These are phyloP conservation scores for Auricularia cornea DNA, from an alignment of 768 basidiomycete species.

Conservation along the genomic window DNA sequence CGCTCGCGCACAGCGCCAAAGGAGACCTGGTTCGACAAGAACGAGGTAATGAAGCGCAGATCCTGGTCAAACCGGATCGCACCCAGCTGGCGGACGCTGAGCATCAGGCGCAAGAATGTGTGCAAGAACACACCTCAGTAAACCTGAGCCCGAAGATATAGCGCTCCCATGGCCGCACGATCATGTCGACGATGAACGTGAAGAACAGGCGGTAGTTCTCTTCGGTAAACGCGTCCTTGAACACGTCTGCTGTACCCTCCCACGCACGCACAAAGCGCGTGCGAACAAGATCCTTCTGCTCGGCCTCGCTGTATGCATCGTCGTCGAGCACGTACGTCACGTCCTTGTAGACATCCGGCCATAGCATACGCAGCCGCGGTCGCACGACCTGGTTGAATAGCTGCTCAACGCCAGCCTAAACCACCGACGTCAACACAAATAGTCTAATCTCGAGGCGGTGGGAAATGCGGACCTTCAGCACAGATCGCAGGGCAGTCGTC, in stretches of 20 bases:
- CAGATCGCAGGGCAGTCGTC: slow-evolving; percentile 57
- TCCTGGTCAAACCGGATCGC: slow-evolving; percentile 94
- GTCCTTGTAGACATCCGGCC: slow-evolving; percentile 86
- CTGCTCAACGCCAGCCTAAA: slow-evolving; percentile 84
- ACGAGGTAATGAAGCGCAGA: slow-evolving; percentile 71
- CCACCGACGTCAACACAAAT: no score
- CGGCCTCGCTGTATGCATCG: slow-evolving; percentile 71
- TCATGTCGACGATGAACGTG: slow-evolving; percentile 71
- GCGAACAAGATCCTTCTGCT: slow-evolving; percentile 76
- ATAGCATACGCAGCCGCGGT: slow-evolving; percentile 74
- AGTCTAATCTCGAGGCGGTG: no score
- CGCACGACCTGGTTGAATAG: slow-evolving; percentile 92
- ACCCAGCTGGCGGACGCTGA: slow-evolving; percentile 56
- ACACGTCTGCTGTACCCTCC: not conserved
- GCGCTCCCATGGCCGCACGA: slow-evolving; percentile 96
- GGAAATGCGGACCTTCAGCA: slow-evolving; percentile 50
- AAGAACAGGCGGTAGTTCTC: slow-evolving; percentile 83
- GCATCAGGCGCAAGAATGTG: not conserved
- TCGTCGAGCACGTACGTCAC: slow-evolving; percentile 85
- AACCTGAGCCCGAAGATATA: slow-evolving; percentile 70
- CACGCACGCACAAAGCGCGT: slow-evolving; percentile 63
- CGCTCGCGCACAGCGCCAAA: slow-evolving; percentile 91
- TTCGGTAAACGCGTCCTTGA: slow-evolving; percentile 79
- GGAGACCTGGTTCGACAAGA: slow-evolving; percentile 78
- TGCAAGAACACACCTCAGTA: slow-evolving; percentile 60